These are phyloP conservation scores for Gaeumannomyces tritici DNA, from an alignment of 2,329 filamentous ascomycete species.

Conservation along the genomic window DNA sequence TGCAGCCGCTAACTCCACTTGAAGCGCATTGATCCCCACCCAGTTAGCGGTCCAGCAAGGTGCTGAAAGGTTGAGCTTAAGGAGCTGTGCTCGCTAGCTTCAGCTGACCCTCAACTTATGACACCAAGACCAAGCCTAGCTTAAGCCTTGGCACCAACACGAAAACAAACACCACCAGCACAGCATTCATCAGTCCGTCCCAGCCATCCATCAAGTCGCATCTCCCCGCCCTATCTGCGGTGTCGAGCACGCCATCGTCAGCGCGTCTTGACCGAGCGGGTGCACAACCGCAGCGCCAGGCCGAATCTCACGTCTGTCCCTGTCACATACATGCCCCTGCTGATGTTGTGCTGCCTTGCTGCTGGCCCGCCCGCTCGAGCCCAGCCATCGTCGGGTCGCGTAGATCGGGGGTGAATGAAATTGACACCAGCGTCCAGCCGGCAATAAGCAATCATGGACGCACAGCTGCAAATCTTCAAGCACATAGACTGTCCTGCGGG, in stretches of 20 bases:
- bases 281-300: too few relatives aligned
- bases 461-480: slow-evolving; percentile 9
- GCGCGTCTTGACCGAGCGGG: neutral
- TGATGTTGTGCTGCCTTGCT: neutral
- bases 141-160: too few relatives aligned
- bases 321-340: neutral
- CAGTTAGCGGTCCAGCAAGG: neutral
- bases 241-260: neutral
- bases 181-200: neutral
- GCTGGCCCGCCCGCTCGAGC: neutral
- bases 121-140: too few relatives aligned
- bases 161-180: neutral
- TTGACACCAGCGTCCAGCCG: neutral
- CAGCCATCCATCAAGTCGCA: neutral
- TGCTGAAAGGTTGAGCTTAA: neutral
- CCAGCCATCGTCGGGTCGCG: neutral
- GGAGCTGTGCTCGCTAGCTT: neutral
- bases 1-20: neutral
- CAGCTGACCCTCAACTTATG: too few relatives aligned
- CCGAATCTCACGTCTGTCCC: too few relatives aligned
- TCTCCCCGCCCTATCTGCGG: too few relatives aligned
- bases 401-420: neutral
- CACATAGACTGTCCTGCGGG: slow-evolving; percentile 15
- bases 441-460: neutral
- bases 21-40: neutral